These are phyloP conservation scores for Leccinum colubrinum DNA, from an alignment of 1,284 basidiomycete genomes.

Conservation along the genomic window DNA sequence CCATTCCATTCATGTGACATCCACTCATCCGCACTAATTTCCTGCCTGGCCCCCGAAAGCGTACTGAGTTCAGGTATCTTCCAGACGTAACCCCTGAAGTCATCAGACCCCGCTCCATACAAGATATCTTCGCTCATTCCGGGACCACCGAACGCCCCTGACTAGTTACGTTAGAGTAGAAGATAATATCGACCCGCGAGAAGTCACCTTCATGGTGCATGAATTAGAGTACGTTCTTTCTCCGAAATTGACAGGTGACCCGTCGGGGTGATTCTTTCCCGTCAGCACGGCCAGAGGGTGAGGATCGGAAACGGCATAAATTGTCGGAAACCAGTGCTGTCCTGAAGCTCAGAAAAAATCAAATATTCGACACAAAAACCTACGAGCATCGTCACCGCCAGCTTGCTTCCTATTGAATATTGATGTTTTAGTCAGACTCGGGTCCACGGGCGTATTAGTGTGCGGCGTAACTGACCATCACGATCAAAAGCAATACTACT, in stretches of 20 bases:
- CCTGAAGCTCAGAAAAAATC: constrained; percentile 3
- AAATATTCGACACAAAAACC: constrained; percentile 18
- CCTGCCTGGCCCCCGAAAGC: constrained; percentile 44
- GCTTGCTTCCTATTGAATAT: constrained; percentile 45
- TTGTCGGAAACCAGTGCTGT: constrained; percentile 66
- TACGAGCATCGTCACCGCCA: constrained; percentile 67
- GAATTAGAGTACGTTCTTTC: constrained; percentile 64
- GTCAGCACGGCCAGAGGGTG: constrained; percentile 68
- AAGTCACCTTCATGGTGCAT: constrained; percentile 71
- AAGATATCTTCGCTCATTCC: constrained; percentile 52
- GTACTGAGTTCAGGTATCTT: constrained; percentile 52
- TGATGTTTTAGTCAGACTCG: neutral
- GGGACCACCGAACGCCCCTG: constrained; percentile 70
- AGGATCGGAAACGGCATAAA: constrained; percentile 64
- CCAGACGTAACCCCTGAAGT: constrained; percentile 82
- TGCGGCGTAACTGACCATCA: constrained; percentile 44
- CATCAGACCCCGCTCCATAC: constrained; percentile 75
- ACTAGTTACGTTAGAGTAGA: constrained; percentile 40
- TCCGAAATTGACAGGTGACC: constrained; percentile 41
- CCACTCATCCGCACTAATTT: constrained; percentile 47
- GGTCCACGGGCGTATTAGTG: constrained; percentile 8
- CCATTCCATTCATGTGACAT: constrained; percentile 29
- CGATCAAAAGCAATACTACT: constrained; percentile 66
- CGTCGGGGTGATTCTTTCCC: constrained; percentile 52
- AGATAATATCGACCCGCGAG: neutral